Evolutionary conservation across 768 basidiomycete genomes (phyloP).

Genomic region (Mycena indigotica): DNA sequence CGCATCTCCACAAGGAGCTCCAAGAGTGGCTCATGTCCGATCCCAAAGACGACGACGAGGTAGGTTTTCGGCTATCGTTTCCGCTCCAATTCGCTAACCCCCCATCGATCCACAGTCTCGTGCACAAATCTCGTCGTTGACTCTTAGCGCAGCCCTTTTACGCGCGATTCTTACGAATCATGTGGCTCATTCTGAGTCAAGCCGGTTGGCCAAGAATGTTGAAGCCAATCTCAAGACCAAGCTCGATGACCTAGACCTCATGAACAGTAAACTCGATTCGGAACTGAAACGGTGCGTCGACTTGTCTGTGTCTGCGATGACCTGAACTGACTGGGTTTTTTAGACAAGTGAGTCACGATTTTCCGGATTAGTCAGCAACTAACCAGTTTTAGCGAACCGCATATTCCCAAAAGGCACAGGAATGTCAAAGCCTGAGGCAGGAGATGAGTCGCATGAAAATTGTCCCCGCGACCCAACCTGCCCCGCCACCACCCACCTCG

Average conservation of each 20-base stretch:
- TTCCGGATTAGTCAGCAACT: slow-evolving; percentile 10
- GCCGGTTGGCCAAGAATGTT: slow-evolving; percentile 62
- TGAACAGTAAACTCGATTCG: slow-evolving; percentile 61
- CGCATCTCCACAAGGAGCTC: slow-evolving; percentile 74
- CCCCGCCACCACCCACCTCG: slow-evolving; percentile 32
- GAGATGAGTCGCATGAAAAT: slow-evolving; percentile 64
- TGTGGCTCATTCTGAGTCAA: slow-evolving; percentile 76
- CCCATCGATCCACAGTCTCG: slow-evolving; percentile 11
- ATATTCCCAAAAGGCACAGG: slow-evolving; percentile 70
- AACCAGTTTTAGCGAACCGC: slow-evolving; percentile 49
- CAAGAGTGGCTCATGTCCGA: slow-evolving; percentile 73
- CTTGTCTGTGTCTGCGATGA: slow-evolving; percentile 25
- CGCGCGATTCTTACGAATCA: slow-evolving; percentile 85
- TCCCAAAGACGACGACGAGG: slow-evolving; percentile 63
- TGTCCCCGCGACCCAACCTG: slow-evolving; percentile 44
- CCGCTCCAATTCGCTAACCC: slow-evolving; percentile 4
- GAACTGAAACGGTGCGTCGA: slow-evolving; percentile 70
- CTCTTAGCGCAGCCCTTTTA: slow-evolving; percentile 76
- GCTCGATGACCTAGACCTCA: slow-evolving; percentile 64
- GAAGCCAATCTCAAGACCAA: slow-evolving; percentile 65
- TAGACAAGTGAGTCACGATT: slow-evolving; percentile 62
- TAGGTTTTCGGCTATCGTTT: slow-evolving; percentile 41
- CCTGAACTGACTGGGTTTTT: slow-evolving; percentile 26
- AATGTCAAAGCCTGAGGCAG: slow-evolving; percentile 65
- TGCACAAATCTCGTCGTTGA: slow-evolving; percentile 62